phyloP scores from a whole-genome alignment of 2,329 filamentous ascomycete species.

The Nannizzia gypsea region DNA sequence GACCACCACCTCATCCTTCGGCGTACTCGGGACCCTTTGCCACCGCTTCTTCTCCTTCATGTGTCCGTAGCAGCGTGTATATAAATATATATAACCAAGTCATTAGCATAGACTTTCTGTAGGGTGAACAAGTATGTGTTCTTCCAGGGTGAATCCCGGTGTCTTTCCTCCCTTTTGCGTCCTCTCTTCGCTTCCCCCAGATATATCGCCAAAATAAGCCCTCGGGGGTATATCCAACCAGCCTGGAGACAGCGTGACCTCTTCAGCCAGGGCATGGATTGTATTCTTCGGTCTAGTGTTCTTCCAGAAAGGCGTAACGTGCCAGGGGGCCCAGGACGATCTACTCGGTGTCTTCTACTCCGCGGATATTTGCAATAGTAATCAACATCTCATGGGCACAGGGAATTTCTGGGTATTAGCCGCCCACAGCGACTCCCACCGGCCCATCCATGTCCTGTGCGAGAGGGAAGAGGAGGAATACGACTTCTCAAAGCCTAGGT shows the following conservation, averaged over 20 bases:
- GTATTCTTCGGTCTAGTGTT: neutral
- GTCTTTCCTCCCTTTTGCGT: neutral
- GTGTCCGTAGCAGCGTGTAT: too few species aligned
- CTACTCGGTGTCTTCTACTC: neutral
- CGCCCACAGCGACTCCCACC: neutral
- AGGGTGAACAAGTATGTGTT: neutral
- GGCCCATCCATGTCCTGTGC: neutral
- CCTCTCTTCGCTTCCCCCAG: neutral
- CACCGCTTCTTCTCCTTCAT: neutral
- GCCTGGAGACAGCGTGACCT: neutral
- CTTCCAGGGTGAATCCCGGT: neutral
- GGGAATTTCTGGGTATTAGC: neutral
- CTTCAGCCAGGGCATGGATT: neutral
- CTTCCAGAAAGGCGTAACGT: conserved; percentile 2
- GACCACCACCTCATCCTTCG: neutral
- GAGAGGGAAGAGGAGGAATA: too few species aligned
- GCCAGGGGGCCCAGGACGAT: neutral
- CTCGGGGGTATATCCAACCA: neutral
- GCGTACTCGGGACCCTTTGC: neutral
- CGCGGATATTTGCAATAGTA: neutral
- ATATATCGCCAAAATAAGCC: neutral
- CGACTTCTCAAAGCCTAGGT: neutral
- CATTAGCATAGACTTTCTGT: neutral
- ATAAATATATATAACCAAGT: neutral
- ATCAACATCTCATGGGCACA: too few species aligned